Evolutionary conservation across 345 rosid genomes (phyloP).

Genomic region (Capsella bursapastoris): DNA sequence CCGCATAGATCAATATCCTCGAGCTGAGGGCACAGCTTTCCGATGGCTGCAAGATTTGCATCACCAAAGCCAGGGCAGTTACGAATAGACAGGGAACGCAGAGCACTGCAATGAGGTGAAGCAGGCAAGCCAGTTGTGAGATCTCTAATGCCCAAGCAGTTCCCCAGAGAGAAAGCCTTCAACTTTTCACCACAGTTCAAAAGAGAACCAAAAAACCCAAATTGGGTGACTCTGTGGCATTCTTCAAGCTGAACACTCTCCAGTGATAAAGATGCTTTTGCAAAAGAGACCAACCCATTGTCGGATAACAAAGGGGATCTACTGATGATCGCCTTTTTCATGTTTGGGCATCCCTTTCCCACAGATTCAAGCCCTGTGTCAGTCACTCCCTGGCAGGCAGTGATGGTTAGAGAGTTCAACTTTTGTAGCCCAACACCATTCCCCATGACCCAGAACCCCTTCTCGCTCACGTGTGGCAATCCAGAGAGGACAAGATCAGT

Average conservation of each 20-base stretch:
- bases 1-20: conserved; percentile 71
- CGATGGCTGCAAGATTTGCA: conserved; percentile 62
- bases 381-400: conserved; percentile 76
- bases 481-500: conserved; percentile 68
- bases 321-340: conserved; percentile 59
- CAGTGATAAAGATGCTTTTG: conserved; percentile 63
- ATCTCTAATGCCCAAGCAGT: conserved; percentile 78
- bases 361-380: conserved; percentile 76
- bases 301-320: conserved; percentile 72
- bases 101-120: conserved; percentile 56
- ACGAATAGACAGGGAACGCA: conserved; percentile 62
- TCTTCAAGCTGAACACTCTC: conserved; percentile 88
- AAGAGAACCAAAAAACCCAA: conserved; percentile 81
- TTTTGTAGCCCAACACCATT: conserved; percentile 85
- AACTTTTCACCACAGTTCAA: conserved; percentile 68
- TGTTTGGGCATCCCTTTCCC: conserved; percentile 84
- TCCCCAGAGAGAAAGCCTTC: conserved; percentile 69
- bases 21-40: conserved; percentile 75
- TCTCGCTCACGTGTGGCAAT: conserved; percentile 69
- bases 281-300: conserved; percentile 75
- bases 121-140: conserved; percentile 47
- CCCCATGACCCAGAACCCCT: conserved; percentile 98
- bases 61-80: conserved; percentile 95
- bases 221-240: conserved; percentile 93
- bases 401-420: conserved; percentile 62